Percentiles rank a stretch among this genome's conserved stretches.
phyloP scores from a whole-genome alignment of 2,329 filamentous ascomycete genomes.

The Eutypa lata region DNA sequence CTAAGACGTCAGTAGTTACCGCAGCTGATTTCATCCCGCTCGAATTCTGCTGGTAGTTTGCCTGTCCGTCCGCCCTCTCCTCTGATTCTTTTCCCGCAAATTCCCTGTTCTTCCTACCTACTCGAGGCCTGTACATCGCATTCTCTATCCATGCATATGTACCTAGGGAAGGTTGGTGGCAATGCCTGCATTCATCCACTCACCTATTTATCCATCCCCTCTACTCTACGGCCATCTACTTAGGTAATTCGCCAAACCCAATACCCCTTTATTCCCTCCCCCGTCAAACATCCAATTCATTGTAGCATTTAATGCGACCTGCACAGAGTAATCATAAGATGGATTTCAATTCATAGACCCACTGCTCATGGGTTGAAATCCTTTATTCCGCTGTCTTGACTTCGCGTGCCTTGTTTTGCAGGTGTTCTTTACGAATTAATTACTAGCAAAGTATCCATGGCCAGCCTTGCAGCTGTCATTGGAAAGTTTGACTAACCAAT shows the following conservation, averaged over 20 bases:
- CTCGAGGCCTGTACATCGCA: background rate
- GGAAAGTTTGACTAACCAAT: background rate
- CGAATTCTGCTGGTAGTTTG: constrained; percentile 6
- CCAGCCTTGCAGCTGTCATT: background rate
- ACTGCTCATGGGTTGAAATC: too few species aligned
- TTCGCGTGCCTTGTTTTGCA: too few species aligned
- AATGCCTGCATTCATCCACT: background rate
- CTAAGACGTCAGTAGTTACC: background rate
- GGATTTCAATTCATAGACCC: too few species aligned
- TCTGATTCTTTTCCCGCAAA: background rate
- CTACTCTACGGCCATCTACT: background rate
- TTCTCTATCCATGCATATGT: background rate
- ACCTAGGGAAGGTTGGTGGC: background rate
- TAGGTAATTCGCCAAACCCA: too few species aligned
- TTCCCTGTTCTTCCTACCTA: constrained; percentile 4
- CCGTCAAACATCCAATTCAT: too few species aligned
- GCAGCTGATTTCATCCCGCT: constrained; percentile 29
- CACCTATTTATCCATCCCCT: background rate
- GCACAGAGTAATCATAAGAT: too few species aligned
- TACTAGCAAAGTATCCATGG: background rate
- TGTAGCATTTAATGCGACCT: too few species aligned
- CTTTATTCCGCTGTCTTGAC: too few species aligned
- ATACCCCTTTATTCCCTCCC: too few species aligned
- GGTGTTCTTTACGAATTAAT: background rate
- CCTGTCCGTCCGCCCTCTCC: constrained; percentile 24